A percentile compares a stretch with the other conserved stretches of the same genome.
Conservation (phyloP, 805 yeast genomes). For the Ogataea methylovora region DNA sequence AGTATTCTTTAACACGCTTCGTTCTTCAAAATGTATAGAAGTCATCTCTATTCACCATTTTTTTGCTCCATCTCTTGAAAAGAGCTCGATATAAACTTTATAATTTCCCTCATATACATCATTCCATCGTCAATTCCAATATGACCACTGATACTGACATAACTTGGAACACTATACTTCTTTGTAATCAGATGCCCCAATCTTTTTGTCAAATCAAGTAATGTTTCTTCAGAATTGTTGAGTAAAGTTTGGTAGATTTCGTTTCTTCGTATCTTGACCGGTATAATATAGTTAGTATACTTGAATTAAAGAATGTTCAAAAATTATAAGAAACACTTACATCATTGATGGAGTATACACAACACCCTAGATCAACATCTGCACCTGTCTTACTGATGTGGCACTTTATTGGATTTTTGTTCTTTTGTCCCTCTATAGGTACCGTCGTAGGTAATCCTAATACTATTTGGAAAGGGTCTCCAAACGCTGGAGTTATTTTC, state of each 20-base stretch:
- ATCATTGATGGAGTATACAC: conserved; percentile 34
- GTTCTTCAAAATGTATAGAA: neutral
- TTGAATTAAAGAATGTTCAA: neutral
- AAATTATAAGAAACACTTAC: conserved; percentile 10
- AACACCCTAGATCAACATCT: conserved; percentile 30
- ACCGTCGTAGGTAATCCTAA: conserved; percentile 11
- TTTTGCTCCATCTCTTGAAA: no score
- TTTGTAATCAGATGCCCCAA: conserved; percentile 33
- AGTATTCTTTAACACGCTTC: no score
- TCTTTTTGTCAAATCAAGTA: conserved; percentile 36
- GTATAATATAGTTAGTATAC: conserved; percentile 3
- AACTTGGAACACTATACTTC: conserved; percentile 34
- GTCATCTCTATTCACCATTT: neutral
- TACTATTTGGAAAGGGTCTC: conserved; percentile 17
- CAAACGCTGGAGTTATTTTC: conserved; percentile 17
- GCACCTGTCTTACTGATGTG: conserved; percentile 27
- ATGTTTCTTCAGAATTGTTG: conserved; percentile 31
- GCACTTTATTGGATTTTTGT: conserved; percentile 27
- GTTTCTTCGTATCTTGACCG: conserved; percentile 4
- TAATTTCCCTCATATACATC: conserved; percentile 19
- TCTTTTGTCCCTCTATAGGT: conserved; percentile 9
- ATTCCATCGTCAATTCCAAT: conserved; percentile 27
- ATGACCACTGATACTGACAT: conserved; percentile 36
- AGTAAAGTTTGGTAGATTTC: conserved; percentile 35
- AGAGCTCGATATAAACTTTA: no score